These are phyloP conservation scores for Cryphonectria nitschkei DNA, from an alignment of 2,329 filamentous ascomycete species.

Conservation along the genomic window DNA sequence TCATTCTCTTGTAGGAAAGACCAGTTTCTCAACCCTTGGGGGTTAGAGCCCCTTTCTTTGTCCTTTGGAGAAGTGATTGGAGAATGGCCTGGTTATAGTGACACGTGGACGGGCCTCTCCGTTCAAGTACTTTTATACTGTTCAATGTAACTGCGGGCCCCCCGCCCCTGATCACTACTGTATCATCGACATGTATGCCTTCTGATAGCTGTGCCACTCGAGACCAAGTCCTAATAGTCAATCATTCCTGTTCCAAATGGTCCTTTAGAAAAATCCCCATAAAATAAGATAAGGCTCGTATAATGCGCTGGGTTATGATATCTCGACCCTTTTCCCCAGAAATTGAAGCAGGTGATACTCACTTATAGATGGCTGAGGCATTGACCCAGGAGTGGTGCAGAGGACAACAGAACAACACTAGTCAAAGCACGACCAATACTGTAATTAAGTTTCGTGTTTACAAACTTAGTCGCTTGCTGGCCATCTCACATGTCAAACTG, in stretches of 20 bases:
- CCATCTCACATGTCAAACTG: background rate
- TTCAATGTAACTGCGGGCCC: background rate
- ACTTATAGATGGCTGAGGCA: background rate
- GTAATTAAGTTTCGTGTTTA: background rate
- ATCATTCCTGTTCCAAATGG: background rate
- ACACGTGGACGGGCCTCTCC: background rate
- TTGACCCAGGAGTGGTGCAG: background rate
- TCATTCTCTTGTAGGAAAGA: background rate
- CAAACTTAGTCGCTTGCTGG: background rate
- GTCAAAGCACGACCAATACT: no score
- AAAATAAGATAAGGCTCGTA: background rate
- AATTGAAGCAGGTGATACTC: background rate
- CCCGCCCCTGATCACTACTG: no score
- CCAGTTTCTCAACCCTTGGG: background rate
- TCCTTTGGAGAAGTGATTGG: background rate
- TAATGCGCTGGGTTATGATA: background rate
- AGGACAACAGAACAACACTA: no score
- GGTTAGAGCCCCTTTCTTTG: background rate
- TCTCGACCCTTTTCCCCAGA: background rate
- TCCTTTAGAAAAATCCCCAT: background rate
- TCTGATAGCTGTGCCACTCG: background rate
- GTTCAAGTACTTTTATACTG: background rate
- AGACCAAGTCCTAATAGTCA: background rate
- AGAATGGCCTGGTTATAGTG: background rate
- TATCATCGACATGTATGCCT: background rate